These are phyloP conservation scores for Pseudocercospora musae DNA, from an alignment of 2,329 filamentous ascomycete genomes.

Conservation along the genomic window DNA sequence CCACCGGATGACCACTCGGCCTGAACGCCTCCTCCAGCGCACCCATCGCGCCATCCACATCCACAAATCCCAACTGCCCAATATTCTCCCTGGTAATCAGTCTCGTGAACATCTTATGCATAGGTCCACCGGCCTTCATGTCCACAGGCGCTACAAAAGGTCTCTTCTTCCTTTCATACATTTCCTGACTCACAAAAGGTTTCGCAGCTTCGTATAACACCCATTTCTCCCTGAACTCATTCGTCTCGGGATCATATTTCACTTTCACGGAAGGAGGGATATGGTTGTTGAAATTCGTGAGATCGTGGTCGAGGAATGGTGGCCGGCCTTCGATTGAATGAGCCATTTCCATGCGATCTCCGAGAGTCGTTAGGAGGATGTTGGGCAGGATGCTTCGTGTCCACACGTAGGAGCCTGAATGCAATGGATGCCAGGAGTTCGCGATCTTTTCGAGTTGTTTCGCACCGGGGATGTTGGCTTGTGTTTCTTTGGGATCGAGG, in stretches of 20 bases:
- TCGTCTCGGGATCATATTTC: constrained; percentile 46
- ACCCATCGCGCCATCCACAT: constrained; percentile 15
- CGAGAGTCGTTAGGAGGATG: constrained; percentile 42
- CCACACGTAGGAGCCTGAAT: constrained; percentile 41
- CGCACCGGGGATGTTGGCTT: constrained; percentile 31
- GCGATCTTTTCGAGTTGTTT: constrained; percentile 29
- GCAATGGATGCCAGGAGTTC: constrained; percentile 41
- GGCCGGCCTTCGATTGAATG: constrained; percentile 42
- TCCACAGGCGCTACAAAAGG: constrained; percentile 25
- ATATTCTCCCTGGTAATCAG: constrained; percentile 28
- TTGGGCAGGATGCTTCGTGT: constrained; percentile 39
- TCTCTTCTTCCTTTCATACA: constrained; percentile 27
- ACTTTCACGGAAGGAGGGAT: constrained; percentile 41
- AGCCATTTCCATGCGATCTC: constrained; percentile 48
- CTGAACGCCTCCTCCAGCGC: constrained; percentile 5
- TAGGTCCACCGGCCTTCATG: constrained; percentile 20
- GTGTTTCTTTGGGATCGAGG: constrained; percentile 19
- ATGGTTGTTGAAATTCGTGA: constrained; percentile 40
- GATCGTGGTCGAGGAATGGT: constrained; percentile 42
- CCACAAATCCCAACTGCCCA: constrained; percentile 30
- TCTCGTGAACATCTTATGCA: constrained; percentile 19
- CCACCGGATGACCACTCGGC: neutral
- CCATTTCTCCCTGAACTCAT: constrained; percentile 27
- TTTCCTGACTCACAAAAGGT: constrained; percentile 28
- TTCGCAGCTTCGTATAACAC: constrained; percentile 27